Conservation (phyloP, 768 basidiomycete species). For the Pluteus cervinus region DNA sequence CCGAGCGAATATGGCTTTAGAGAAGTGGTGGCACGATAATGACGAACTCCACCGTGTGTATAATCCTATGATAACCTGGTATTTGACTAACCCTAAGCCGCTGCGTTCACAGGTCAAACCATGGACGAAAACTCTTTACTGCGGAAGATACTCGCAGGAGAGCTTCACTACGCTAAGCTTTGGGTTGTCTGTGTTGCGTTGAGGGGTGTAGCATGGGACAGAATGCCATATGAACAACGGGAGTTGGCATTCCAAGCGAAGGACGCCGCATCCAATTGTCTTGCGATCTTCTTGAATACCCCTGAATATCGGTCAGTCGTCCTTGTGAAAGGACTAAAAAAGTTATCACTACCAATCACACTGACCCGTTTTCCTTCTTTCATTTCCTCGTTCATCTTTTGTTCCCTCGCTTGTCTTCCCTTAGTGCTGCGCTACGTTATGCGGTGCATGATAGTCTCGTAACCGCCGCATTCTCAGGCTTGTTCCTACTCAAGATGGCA, state of each 20-base stretch:
- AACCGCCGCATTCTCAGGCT: constrained; percentile 84
- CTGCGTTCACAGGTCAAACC: constrained; percentile 56
- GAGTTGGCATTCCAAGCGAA: constrained; percentile 95
- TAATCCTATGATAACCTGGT: constrained; percentile 3
- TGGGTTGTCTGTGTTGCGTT: constrained; percentile 94
- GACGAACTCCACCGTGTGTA: constrained; percentile 74
- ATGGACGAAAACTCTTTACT: constrained; percentile 85
- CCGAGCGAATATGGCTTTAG: constrained; percentile 78
- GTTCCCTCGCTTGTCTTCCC: no score
- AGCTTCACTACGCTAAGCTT: constrained; percentile 88
- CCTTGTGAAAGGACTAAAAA: background rate
- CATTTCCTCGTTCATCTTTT: no score
- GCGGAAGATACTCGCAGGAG: constrained; percentile 82
- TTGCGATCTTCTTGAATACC: constrained; percentile 79
- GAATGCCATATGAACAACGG: constrained; percentile 92
- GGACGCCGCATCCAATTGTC: constrained; percentile 82
- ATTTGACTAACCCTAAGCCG: constrained; percentile 5
- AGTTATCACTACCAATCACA: no score
- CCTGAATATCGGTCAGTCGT: constrained; percentile 65
- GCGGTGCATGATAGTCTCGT: constrained; percentile 92
- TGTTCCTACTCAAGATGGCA: constrained; percentile 93
- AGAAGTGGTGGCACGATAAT: constrained; percentile 89
- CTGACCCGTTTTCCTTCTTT: no score
- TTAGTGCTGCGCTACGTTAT: constrained; percentile 82
- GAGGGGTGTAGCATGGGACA: constrained; percentile 91